Evolutionary conservation across 257 asterid species (phyloP).

Genomic region (Solanum pinnatisectum): DNA sequence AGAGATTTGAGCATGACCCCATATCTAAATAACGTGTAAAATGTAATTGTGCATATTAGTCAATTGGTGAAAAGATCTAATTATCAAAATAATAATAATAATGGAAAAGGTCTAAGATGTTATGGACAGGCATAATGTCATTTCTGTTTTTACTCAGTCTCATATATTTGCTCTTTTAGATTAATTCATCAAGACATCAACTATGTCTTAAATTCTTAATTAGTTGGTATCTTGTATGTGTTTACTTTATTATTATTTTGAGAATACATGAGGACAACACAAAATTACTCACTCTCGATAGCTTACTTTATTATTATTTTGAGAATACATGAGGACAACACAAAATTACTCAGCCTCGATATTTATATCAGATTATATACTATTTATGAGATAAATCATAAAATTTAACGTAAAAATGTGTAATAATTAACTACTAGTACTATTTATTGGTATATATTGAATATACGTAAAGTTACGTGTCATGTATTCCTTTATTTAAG

Average conservation of each 20-base stretch:
- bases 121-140: neutral
- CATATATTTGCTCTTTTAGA: neutral
- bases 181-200: neutral
- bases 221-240: neutral
- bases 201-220: neutral
- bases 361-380: neutral
- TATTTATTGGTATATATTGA: neutral
- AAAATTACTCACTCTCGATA: neutral
- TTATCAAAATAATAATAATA: neutral
- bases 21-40: neutral
- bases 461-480: neutral
- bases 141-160: neutral
- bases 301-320: neutral
- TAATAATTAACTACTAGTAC: neutral
- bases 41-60: neutral
- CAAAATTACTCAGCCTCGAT: neutral
- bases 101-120: neutral
- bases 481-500: neutral
- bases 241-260: neutral
- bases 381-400: neutral
- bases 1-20: neutral
- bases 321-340: neutral
- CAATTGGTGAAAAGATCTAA: neutral
- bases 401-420: neutral
- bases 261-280: neutral